Conservation (phyloP, 2,329 filamentous ascomycete species). For the Colletotrichum agaves region DNA sequence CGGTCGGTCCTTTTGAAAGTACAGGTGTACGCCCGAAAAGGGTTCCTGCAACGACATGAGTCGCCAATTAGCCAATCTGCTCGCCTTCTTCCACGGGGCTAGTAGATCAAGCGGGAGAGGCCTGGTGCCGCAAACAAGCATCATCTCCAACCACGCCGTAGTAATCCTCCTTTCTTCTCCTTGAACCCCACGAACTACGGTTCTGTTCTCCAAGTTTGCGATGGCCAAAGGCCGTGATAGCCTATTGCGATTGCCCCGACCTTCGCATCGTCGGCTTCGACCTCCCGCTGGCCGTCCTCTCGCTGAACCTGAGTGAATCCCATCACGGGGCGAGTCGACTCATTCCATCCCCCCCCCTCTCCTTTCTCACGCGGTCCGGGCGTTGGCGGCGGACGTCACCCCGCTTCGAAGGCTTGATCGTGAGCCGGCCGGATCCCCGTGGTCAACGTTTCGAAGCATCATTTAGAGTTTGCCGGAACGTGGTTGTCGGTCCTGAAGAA, state of each 20-base stretch:
- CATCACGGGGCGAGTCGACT: neutral
- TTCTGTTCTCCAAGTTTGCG: neutral
- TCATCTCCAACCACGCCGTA: neutral
- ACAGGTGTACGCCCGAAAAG: neutral
- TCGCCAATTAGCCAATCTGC: neutral
- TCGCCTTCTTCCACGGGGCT: neutral
- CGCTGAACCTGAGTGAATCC: neutral
- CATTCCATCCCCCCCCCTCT: neutral
- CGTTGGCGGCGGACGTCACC: neutral
- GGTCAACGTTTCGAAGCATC: constrained; percentile 2
- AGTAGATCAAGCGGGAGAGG: no score
- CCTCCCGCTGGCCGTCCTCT: neutral
- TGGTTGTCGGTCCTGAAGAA: neutral
- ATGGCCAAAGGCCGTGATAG: neutral
- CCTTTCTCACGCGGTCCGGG: neutral
- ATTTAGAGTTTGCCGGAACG: neutral
- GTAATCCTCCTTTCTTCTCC: constrained; percentile 3
- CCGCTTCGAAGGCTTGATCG: neutral
- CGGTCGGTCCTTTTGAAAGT: no score
- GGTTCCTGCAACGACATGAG: constrained; percentile 3
- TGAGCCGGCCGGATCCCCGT: neutral
- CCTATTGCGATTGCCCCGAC: neutral
- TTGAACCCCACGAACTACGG: neutral
- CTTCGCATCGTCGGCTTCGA: neutral
- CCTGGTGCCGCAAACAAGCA: neutral